A percentile compares a stretch with the other conserved stretches of the same genome.
These are phyloP conservation scores for Neurospora hispaniola DNA, from an alignment of 495 filamentous ascomycete species.

Conservation along the genomic window DNA sequence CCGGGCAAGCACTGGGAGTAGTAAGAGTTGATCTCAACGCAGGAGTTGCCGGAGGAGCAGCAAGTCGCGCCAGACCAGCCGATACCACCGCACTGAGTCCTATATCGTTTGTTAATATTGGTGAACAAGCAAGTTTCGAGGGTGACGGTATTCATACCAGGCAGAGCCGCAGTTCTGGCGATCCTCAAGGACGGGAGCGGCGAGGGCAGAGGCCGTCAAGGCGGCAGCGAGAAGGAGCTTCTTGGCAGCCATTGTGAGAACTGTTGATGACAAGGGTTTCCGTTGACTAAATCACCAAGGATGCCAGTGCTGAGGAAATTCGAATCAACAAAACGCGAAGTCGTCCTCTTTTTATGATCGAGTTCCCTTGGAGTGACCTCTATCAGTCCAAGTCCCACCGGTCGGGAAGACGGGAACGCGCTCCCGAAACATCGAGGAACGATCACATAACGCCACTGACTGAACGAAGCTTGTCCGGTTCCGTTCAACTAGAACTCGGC, in stretches of 20 bases:
- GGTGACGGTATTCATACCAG: slow-evolving; percentile 18
- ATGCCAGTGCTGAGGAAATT: slow-evolving; percentile 2
- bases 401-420: slow-evolving; percentile 19
- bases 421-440: slow-evolving; percentile 1
- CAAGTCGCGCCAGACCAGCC: slow-evolving; percentile 37
- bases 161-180: slow-evolving; percentile 25
- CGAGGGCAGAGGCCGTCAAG: slow-evolving; percentile 25
- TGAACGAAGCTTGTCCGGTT: neutral
- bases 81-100: slow-evolving; percentile 41
- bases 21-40: slow-evolving; percentile 32
- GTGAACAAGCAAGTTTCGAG: neutral
- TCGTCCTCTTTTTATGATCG: neutral
- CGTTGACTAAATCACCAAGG: neutral
- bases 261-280: neutral
- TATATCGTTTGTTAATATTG: slow-evolving; percentile 6
- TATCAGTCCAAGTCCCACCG: neutral
- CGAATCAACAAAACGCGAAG: neutral
- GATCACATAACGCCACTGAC: neutral
- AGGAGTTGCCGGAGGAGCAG: slow-evolving; percentile 34
- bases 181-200: slow-evolving; percentile 31
- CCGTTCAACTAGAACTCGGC: neutral
- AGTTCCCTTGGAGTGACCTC: neutral
- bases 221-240: slow-evolving; percentile 21
- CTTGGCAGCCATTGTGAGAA: slow-evolving; percentile 17
- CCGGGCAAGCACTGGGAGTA: slow-evolving; percentile 41